Conservation (phyloP, 331 rosid species). For the Acacia concinna region DNA sequence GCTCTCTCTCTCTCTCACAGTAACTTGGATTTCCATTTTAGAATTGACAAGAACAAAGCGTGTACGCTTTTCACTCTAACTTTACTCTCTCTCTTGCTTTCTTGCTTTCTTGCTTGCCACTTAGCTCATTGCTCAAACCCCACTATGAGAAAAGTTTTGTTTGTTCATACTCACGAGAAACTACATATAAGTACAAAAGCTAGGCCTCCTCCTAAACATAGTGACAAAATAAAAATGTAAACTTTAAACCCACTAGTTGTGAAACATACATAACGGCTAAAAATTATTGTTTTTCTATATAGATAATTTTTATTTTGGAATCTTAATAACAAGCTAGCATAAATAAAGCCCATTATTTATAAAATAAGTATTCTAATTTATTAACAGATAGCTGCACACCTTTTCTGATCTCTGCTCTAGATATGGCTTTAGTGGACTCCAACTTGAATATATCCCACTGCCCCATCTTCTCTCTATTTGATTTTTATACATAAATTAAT, state of each 20-base stretch:
- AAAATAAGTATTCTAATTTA: constrained; percentile 27
- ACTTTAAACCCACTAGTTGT: background rate
- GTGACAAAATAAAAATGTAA: constrained; percentile 13
- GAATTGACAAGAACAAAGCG: constrained; percentile 61
- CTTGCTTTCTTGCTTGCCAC: constrained; percentile 60
- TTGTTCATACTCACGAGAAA: constrained; percentile 50
- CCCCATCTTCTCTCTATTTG: constrained; percentile 37
- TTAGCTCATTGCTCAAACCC: constrained; percentile 49
- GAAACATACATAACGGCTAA: constrained; percentile 29
- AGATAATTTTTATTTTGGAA: constrained; percentile 17
- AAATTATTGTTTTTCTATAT: background rate
- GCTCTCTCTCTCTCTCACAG: constrained; percentile 26
- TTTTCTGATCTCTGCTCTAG: constrained; percentile 35
- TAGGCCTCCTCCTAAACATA: constrained; percentile 36
- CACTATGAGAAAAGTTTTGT: constrained; percentile 48
- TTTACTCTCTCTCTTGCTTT: constrained; percentile 45
- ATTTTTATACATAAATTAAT: constrained; percentile 25
- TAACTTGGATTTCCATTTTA: constrained; percentile 46
- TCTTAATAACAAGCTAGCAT: constrained; percentile 26
- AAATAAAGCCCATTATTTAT: constrained; percentile 17
- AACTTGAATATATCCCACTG: constrained; percentile 47
- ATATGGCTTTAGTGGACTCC: constrained; percentile 49
- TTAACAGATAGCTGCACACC: constrained; percentile 35
- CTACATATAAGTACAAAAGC: constrained; percentile 34
- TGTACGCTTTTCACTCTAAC: constrained; percentile 48